phyloP scores from a whole-genome alignment of 2,329 filamentous ascomycete species.

The Bipolaris oryzae region DNA sequence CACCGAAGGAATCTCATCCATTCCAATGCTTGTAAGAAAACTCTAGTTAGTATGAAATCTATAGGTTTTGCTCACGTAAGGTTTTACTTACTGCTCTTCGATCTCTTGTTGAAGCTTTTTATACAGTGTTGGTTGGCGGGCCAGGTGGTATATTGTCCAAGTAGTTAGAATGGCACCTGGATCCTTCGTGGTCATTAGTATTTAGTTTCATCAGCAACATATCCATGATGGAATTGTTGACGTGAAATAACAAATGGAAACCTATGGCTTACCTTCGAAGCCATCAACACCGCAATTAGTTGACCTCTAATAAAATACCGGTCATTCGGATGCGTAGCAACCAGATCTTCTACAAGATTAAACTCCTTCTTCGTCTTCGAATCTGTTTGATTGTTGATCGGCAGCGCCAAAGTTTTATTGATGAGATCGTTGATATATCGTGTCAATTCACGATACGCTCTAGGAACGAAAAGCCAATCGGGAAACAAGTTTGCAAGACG shows the following conservation, averaged over 20 bases:
- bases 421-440: constrained; percentile 5
- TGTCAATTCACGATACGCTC: constrained; percentile 6
- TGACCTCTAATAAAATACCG: constrained; percentile 9
- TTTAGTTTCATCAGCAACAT: background rate
- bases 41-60: background rate
- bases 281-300: constrained; percentile 9
- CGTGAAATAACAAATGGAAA: background rate
- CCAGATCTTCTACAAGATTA: constrained; percentile 7
- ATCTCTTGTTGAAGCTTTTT: constrained; percentile 5
- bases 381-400: constrained; percentile 8
- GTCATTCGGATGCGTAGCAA: constrained; percentile 7
- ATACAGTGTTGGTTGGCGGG: constrained; percentile 1
- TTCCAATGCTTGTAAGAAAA: constrained; percentile 1
- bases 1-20: constrained; percentile 3
- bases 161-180: constrained; percentile 8
- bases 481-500: constrained; percentile 11
- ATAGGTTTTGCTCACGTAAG: background rate
- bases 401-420: constrained; percentile 6
- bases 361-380: constrained; percentile 7
- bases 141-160: constrained; percentile 11
- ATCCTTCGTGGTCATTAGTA: background rate
- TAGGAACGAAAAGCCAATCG: constrained; percentile 5
- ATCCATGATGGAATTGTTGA: too few relatives aligned
- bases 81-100: constrained; percentile 1
- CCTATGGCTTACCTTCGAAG: background rate